Base-by-base conservation (phyloP, 352 stramenopile genomes). In the Phytophthora constricta region DNA sequence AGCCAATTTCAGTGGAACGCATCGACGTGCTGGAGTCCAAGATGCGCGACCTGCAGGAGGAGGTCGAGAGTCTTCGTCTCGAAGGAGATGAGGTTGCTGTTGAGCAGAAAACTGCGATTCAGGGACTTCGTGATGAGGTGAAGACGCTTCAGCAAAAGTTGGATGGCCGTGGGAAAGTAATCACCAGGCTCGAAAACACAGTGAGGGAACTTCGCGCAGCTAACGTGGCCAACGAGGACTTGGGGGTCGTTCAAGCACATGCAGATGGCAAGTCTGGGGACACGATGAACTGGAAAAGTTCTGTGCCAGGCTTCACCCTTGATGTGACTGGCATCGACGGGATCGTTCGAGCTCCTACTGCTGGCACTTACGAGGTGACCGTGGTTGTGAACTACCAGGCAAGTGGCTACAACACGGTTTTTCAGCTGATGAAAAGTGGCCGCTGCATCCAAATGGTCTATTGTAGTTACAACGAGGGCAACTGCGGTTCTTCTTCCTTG, bases 21-120 rank as follows among this genome's bases (percentile, higher is more conserved):
- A 58, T 63, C 25, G 52, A 68, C 11, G 45, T 68, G 11, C 17
- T 68, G 10, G 51, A 68, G 52, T 62, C 60, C n/a, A 68, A 58
- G 34, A 22, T 68, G 47, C 45, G 61, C 10, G 61, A 68, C 7
- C 34, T 48, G 28, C 23, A 62, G 23, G 46, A 58, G 22, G 46
- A 57, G 23, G 2, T 68, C 1, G 19, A 65, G 3, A 11, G 13
- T 16, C 55, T 70, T 45, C 55, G 57, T 5, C 39, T 10, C 3
- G 51, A 58, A n/a, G 28, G 34, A 9, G 51, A 33, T 13, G 34
- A 48, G 14, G 34, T 23, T 4, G 23, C 20, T 48, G 19, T 34
- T 10, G 19, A 39, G 20, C 51, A 48, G 20, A 58, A 41, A 16
- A 46, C 14, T 25, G 34, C 20, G 37, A 22, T 58, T 16, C 20